Evolutionary conservation across 441 rosid species (phyloP).

Genomic region (Flueggea neowawraea): DNA sequence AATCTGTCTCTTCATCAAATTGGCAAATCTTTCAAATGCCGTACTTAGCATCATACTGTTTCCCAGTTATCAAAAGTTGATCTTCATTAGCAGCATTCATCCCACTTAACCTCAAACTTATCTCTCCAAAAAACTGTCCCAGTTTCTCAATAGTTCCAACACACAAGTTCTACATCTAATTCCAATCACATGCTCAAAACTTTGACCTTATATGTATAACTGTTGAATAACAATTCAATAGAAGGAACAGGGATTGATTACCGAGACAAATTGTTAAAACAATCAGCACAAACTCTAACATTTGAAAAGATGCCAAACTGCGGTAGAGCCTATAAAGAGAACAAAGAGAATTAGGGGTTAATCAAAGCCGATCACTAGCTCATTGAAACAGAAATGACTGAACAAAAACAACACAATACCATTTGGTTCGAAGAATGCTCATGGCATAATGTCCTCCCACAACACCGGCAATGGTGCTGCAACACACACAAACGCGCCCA

Average conservation of each 20-base stretch:
- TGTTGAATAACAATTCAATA: background rate
- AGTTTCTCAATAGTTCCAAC: too few relatives aligned
- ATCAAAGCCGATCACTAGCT: background rate
- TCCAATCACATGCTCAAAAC: too few relatives aligned
- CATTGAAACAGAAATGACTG: background rate
- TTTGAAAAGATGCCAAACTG: constrained; percentile 50
- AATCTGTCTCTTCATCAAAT: too few relatives aligned
- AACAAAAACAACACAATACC: constrained; percentile 25
- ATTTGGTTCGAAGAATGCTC: constrained; percentile 77
- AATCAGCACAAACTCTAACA: constrained; percentile 72
- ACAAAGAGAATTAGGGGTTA: background rate
- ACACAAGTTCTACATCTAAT: too few relatives aligned
- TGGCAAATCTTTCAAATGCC: too few relatives aligned
- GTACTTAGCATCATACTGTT: too few relatives aligned
- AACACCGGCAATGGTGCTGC: constrained; percentile 63
- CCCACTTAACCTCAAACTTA: too few relatives aligned
- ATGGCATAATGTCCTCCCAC: constrained; percentile 67
- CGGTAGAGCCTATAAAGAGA: constrained; percentile 68
- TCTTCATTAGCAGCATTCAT: too few relatives aligned
- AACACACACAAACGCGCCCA: background rate
- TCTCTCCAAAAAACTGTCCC: too few relatives aligned
- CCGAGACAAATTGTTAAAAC: constrained; percentile 55
- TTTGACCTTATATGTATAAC: too few relatives aligned
- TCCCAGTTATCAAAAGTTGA: too few relatives aligned
- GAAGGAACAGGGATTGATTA: constrained; percentile 16